Conservation (phyloP, 1,284 basidiomycete species). For the Cryptococcus depauperatus region DNA sequence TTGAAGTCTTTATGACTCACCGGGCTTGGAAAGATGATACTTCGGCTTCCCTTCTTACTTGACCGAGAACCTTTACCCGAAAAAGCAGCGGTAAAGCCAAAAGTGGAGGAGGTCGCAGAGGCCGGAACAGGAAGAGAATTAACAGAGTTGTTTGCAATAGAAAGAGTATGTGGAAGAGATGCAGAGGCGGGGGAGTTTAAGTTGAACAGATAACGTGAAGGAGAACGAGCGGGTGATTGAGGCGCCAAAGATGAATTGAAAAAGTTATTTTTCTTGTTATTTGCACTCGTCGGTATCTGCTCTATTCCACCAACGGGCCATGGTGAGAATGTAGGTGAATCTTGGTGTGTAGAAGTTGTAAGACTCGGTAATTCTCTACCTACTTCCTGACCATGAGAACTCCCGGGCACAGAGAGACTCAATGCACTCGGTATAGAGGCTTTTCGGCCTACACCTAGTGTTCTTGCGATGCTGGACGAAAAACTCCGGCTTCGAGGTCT, state of each 20-base stretch:
- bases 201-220: constrained; percentile 10
- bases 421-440: constrained; percentile 2
- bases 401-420: too few relatives aligned
- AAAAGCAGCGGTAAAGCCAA: constrained; percentile 16
- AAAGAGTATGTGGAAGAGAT: constrained; percentile 3
- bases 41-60: constrained; percentile 9
- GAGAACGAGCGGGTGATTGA: too few relatives aligned
- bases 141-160: constrained; percentile 8
- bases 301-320: too few relatives aligned
- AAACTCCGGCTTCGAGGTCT: constrained; percentile 36
- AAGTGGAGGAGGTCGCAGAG: constrained; percentile 22
- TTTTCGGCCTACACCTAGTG: constrained; percentile 12
- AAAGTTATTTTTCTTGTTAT: too few relatives aligned
- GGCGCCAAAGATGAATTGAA: too few relatives aligned
- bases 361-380: too few relatives aligned
- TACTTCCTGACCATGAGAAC: too few relatives aligned
- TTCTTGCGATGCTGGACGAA: constrained; percentile 29
- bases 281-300: too few relatives aligned
- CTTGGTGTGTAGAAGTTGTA: too few relatives aligned
- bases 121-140: constrained; percentile 9
- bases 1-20: constrained; percentile 38
- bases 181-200: constrained; percentile 2
- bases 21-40: constrained; percentile 18
- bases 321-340: too few relatives aligned
- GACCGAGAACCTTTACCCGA: constrained; percentile 13